Evolutionary conservation across 139 green algal genomes (phyloP), one percentile per base, ranked within the genome.

Genomic region (Chlorella sp.): DNA sequence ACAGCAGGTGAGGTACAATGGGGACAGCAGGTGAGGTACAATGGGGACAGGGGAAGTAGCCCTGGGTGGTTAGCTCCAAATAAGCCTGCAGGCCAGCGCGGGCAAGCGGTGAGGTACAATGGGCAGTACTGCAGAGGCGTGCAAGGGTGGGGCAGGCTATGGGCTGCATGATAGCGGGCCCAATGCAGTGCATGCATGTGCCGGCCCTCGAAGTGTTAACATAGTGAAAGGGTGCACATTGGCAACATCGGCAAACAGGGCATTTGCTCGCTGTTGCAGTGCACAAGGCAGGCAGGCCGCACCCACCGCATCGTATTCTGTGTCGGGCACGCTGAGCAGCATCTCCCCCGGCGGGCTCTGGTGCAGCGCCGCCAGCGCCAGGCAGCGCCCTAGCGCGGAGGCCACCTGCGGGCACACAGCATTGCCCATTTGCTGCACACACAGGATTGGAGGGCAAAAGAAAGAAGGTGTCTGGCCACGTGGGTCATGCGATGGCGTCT

Each of bases 341-440:
- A 85, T 57, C 15, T 81, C 39, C 18, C 83, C 85, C 12, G 87
- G 53, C 2, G 92, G 92, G 3, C 73, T 69, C n/a, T 85, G 64
- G 68, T 89, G 89, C n/a, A 82, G 40, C 57, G 91, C 92, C 9
- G 96, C 95, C 61, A 92, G 75, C 39, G 91, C 82, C 48, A 98
- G 86, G 89, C 94, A 96, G n/a, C 92, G 91, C 0, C 96, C 96
- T 60, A 98, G 89, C 3, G 95, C 93, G 1, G 86, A 76, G 0
- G 96, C 93, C 86, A 97, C 89, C 26, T 91, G 91, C 4, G 24
- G 95, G 93, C 90, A 85, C 36, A 98, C 96, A 0, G 96, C 96
- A 77, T 98, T 98, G 89, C 96, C 96, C 39, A 98, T 96, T 92
- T 97, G 95, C 60, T 86, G 88, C 84, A 60, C 39, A 21, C 48